Evolutionary conservation across 768 basidiomycete species (phyloP).

Genomic region (Termitomyces sp.): DNA sequence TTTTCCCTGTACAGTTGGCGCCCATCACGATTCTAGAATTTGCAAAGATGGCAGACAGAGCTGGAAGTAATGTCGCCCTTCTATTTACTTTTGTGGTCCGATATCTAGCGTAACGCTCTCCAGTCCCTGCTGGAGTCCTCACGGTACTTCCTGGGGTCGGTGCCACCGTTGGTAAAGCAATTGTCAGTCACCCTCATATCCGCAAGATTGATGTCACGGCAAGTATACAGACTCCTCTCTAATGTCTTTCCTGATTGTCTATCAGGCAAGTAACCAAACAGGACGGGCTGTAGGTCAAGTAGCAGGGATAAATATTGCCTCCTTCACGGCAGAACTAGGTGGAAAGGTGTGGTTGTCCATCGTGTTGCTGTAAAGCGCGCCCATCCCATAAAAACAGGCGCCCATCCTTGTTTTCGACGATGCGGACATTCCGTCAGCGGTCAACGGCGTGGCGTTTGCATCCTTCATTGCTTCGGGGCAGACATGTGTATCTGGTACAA

Average conservation of each 20-base stretch:
- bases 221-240: slow-evolving; percentile 15
- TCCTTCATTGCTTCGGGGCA: slow-evolving; percentile 87
- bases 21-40: slow-evolving; percentile 81
- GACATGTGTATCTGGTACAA: slow-evolving; percentile 88
- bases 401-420: slow-evolving; percentile 80
- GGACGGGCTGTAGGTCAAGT: slow-evolving; percentile 71
- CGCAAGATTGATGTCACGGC: slow-evolving; percentile 86
- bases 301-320: slow-evolving; percentile 69
- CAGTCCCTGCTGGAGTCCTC: slow-evolving; percentile 77
- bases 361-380: not conserved
- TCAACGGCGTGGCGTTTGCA: slow-evolving; percentile 81
- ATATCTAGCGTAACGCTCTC: not conserved
- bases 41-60: slow-evolving; percentile 55
- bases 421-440: slow-evolving; percentile 67
- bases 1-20: slow-evolving; percentile 40
- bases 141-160: slow-evolving; percentile 76
- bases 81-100: not conserved
- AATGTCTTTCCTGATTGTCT: not conserved
- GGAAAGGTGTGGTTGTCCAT: slow-evolving; percentile 57
- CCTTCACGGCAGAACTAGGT: slow-evolving; percentile 81
- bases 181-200: slow-evolving; percentile 62
- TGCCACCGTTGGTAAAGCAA: slow-evolving; percentile 53
- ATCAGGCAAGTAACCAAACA: slow-evolving; percentile 75
- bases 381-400: slow-evolving; percentile 39
- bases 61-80: slow-evolving; percentile 47